Percentiles rank a stretch among this genome's conserved stretches.
These are phyloP conservation scores for Trypanosoma melophagium DNA, from an alignment of 208 protist species.

Conservation along the genomic window DNA sequence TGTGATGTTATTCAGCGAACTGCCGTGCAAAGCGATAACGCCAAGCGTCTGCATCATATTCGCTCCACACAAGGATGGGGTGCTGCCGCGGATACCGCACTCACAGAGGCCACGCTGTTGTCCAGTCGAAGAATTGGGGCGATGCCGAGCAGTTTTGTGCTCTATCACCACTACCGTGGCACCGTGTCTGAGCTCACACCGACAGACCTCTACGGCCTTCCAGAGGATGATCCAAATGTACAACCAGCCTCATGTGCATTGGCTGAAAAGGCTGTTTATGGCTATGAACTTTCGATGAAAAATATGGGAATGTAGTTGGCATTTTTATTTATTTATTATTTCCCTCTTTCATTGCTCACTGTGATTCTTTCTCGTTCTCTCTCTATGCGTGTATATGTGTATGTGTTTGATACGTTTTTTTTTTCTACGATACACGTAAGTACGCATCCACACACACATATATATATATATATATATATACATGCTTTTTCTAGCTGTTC, in stretches of 20 bases:
- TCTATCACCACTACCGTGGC: slow-evolving; percentile 85
- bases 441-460: too few relatives aligned
- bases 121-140: slow-evolving; percentile 67
- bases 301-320: slow-evolving; percentile 60
- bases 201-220: slow-evolving; percentile 71
- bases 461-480: too few relatives aligned
- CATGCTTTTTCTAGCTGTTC: too few relatives aligned
- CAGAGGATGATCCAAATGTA: slow-evolving; percentile 83
- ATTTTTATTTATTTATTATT: too few relatives aligned
- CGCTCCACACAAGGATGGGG: slow-evolving; percentile 78
- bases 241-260: slow-evolving; percentile 81
- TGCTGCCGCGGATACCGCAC: slow-evolving; percentile 63
- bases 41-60: slow-evolving; percentile 80
- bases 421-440: too few relatives aligned
- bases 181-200: slow-evolving; percentile 65
- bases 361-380: too few relatives aligned
- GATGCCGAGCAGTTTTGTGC: slow-evolving; percentile 64
- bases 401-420: too few relatives aligned
- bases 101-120: slow-evolving; percentile 77
- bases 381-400: too few relatives aligned
- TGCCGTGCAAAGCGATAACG: slow-evolving; percentile 65
- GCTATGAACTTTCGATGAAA: slow-evolving; percentile 85
- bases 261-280: slow-evolving; percentile 75
- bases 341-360: too few relatives aligned
- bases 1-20: slow-evolving; percentile 85